Percentiles rank a stretch among this genome's conserved stretches.
Evolutionary conservation across 768 basidiomycete species (phyloP).

Genomic region (Xanthoconium purpureum): DNA sequence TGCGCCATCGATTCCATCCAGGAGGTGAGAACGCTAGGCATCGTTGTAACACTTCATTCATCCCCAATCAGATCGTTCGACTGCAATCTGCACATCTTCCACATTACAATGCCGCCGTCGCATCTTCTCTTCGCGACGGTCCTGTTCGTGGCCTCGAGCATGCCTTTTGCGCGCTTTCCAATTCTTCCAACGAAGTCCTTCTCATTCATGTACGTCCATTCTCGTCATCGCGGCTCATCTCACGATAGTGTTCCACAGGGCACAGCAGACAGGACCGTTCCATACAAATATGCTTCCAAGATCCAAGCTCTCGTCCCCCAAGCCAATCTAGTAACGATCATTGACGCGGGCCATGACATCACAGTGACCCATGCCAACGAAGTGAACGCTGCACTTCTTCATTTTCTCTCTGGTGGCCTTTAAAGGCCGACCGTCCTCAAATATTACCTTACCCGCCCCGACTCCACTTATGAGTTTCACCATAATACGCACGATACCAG

Average conservation of each 20-base stretch:
- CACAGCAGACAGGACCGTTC: constrained; percentile 33
- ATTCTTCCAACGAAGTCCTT: constrained; percentile 49
- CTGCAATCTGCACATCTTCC: constrained; percentile 74
- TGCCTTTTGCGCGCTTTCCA: constrained; percentile 50
- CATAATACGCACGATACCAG: not conserved
- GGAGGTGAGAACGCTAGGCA: constrained; percentile 34
- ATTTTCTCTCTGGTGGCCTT: constrained; percentile 23
- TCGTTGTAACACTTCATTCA: not conserved
- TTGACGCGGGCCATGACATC: constrained; percentile 30
- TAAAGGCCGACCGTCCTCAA: not conserved
- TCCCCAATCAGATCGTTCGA: constrained; percentile 54
- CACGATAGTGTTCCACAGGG: constrained; percentile 20
- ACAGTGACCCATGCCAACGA: constrained; percentile 32
- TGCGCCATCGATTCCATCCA: constrained; percentile 35
- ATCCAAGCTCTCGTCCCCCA: constrained; percentile 31
- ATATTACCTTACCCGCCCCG: not conserved
- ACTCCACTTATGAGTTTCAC: not conserved
- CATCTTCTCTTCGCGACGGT: constrained; percentile 69
- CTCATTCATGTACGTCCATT: constrained; percentile 56
- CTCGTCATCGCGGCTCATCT: not conserved
- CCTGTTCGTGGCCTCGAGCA: constrained; percentile 61
- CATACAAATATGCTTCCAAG: constrained; percentile 30
- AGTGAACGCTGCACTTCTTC: constrained; percentile 29
- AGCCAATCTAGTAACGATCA: constrained; percentile 30
- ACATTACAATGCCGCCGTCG: constrained; percentile 73